Evolutionary conservation across 2,329 filamentous ascomycete genomes (phyloP).

Genomic region (Lasiodiplodia theobromae): DNA sequence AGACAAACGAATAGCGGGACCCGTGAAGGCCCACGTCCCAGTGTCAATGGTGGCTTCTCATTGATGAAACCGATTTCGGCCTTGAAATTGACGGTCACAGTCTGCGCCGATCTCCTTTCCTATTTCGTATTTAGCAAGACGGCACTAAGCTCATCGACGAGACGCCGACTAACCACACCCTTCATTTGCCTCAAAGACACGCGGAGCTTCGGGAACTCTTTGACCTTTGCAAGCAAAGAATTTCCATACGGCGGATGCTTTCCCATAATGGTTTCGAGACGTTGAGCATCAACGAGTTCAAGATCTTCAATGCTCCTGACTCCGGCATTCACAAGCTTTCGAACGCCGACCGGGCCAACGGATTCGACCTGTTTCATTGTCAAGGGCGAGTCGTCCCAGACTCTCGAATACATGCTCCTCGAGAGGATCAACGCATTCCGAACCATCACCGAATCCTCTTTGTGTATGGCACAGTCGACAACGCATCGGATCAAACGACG

Average conservation of each 20-base stretch:
- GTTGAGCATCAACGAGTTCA: conserved; percentile 68
- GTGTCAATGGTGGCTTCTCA: conserved; percentile 59
- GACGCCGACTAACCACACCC: conserved; percentile 45
- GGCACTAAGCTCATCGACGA: neutral
- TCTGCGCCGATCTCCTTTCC: conserved; percentile 41
- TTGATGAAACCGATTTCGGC: conserved; percentile 77
- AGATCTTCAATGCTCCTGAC: conserved; percentile 77
- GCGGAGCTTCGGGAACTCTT: conserved; percentile 73
- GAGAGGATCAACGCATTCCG: conserved; percentile 77
- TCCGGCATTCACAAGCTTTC: conserved; percentile 74
- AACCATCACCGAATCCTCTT: conserved; percentile 70
- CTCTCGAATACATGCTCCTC: conserved; percentile 75
- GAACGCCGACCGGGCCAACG: conserved; percentile 76
- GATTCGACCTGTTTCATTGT: conserved; percentile 85
- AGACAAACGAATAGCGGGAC: conserved; percentile 72
- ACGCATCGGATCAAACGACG: conserved; percentile 77
- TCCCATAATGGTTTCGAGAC: conserved; percentile 78
- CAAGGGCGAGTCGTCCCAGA: conserved; percentile 82
- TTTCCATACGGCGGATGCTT: conserved; percentile 85
- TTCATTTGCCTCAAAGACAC: conserved; percentile 61
- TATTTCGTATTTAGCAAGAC: conserved; percentile 32
- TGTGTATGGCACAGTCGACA: conserved; percentile 72
- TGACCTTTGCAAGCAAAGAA: conserved; percentile 69
- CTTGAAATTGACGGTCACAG: conserved; percentile 67
- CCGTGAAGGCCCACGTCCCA: conserved; percentile 64